Percentiles rank a stretch among this genome's conserved stretches.
Conservation (phyloP, 768 basidiomycete species). For the Pleurotus eryngii region DNA sequence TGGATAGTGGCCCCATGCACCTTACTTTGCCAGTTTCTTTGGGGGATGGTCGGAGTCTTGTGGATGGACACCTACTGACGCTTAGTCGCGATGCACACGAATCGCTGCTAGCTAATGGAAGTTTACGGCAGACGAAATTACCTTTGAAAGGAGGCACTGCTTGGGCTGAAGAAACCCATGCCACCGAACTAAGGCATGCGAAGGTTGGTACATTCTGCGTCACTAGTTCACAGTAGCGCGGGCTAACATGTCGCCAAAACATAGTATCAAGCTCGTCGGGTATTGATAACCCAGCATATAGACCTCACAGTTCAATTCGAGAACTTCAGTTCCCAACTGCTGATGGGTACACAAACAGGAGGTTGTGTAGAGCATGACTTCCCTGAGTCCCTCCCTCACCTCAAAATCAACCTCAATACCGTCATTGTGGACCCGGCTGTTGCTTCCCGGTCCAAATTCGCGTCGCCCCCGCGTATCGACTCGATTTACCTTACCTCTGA, state of each 20-base stretch:
- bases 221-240: too few relatives aligned
- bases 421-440: conserved; percentile 42
- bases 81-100: conserved; percentile 48
- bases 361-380: conserved; percentile 58
- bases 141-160: conserved; percentile 51
- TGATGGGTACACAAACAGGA: conserved; percentile 38
- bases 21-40: conserved; percentile 34
- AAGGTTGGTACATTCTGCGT: too few relatives aligned
- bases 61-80: conserved; percentile 41
- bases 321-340: conserved; percentile 69
- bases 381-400: conserved; percentile 57
- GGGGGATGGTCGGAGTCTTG: conserved; percentile 32
- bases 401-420: conserved; percentile 56
- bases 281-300: conserved; percentile 60
- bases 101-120: conserved; percentile 26
- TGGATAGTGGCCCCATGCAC: conserved; percentile 33
- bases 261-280: conserved; percentile 59
- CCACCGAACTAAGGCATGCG: conserved; percentile 49
- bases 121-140: conserved; percentile 22
- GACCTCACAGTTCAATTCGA: conserved; percentile 69
- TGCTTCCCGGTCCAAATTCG: conserved; percentile 18
- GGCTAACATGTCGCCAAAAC: background rate
- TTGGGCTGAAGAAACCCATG: conserved; percentile 48
- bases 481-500: conserved; percentile 49
- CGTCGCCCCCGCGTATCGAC: conserved; percentile 32